Percentiles rank a stretch among this genome's conserved stretches.
phyloP scores from a whole-genome alignment of 768 basidiomycete species.

The Lentinula boryana region DNA sequence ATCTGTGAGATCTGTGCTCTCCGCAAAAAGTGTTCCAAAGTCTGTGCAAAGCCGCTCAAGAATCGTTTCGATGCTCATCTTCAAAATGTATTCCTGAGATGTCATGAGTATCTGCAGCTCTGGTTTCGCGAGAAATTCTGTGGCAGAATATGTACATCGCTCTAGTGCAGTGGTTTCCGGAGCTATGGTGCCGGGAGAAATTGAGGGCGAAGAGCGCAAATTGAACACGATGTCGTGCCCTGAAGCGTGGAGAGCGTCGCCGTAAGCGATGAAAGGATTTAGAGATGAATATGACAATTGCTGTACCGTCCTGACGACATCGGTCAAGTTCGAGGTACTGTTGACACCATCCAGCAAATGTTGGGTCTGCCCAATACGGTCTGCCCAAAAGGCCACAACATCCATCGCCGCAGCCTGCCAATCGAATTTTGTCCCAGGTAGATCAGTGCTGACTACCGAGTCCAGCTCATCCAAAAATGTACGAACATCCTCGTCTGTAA shows the following conservation, averaged over 20 bases:
- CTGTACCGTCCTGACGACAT: slow-evolving; percentile 9
- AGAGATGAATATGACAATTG: slow-evolving; percentile 13
- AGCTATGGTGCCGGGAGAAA: not conserved
- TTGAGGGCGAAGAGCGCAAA: not conserved
- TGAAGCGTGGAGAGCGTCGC: slow-evolving; percentile 11
- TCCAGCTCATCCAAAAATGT: slow-evolving; percentile 13
- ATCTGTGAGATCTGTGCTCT: slow-evolving; percentile 10
- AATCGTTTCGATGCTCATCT: slow-evolving; percentile 11
- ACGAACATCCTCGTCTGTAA: slow-evolving; percentile 5
- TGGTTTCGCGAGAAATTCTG: slow-evolving; percentile 10
- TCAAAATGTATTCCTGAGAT: slow-evolving; percentile 11
- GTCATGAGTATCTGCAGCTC: slow-evolving; percentile 6
- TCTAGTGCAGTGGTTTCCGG: slow-evolving; percentile 11
- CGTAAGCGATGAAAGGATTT: slow-evolving; percentile 14
- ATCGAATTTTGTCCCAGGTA: slow-evolving; percentile 8
- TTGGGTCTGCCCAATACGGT: slow-evolving; percentile 8
- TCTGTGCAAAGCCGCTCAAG: slow-evolving; percentile 12
- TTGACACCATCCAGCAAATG: slow-evolving; percentile 11
- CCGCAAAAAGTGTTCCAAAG: slow-evolving; percentile 14
- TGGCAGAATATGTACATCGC: slow-evolving; percentile 12
- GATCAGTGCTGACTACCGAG: slow-evolving; percentile 3
- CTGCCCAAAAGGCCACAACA: slow-evolving; percentile 14
- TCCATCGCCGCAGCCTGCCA: slow-evolving; percentile 10
- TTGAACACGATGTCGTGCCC: slow-evolving; percentile 15
- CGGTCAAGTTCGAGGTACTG: slow-evolving; percentile 8